phyloP scores from a whole-genome alignment of 2,329 filamentous ascomycete genomes.

The Fusarium camptoceras region DNA sequence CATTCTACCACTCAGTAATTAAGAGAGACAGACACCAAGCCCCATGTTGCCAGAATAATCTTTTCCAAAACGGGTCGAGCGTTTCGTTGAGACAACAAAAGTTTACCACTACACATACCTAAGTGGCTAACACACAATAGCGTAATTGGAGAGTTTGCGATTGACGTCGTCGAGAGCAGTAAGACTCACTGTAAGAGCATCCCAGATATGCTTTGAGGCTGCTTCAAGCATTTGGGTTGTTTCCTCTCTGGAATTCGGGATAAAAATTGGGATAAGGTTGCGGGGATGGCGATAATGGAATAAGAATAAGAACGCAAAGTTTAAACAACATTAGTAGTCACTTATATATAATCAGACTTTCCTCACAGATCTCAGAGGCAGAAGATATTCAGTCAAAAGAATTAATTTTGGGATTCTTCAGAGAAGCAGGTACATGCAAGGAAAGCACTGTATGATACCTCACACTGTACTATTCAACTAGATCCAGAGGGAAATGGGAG shows the following conservation, averaged over 20 bases:
- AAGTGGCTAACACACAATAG: not conserved
- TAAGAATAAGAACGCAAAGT: constrained; percentile 5
- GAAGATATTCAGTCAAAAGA: not conserved
- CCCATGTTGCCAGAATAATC: not conserved
- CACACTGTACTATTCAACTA: constrained; percentile 26
- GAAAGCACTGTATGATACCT: constrained; percentile 2
- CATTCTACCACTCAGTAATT: not conserved
- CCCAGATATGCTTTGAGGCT: constrained; percentile 13
- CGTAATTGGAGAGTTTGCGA: not conserved
- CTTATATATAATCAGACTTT: not conserved
- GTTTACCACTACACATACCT: not conserved
- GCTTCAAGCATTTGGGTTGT: constrained; percentile 7
- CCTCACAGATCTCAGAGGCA: not conserved
- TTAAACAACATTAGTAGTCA: not conserved
- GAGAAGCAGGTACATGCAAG: not conserved
- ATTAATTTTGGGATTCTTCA: not conserved
- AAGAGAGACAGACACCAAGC: not conserved
- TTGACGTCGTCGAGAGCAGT: not conserved
- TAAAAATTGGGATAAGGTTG: constrained; percentile 22
- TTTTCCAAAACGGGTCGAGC: not conserved
- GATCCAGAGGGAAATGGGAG: not conserved
- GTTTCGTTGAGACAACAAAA: not conserved
- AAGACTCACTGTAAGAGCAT: not conserved
- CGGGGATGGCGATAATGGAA: constrained; percentile 1
- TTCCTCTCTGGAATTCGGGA: not conserved